These are phyloP conservation scores for Talaromyces amestolkiae DNA, from an alignment of 2,329 filamentous ascomycete genomes.

Conservation along the genomic window DNA sequence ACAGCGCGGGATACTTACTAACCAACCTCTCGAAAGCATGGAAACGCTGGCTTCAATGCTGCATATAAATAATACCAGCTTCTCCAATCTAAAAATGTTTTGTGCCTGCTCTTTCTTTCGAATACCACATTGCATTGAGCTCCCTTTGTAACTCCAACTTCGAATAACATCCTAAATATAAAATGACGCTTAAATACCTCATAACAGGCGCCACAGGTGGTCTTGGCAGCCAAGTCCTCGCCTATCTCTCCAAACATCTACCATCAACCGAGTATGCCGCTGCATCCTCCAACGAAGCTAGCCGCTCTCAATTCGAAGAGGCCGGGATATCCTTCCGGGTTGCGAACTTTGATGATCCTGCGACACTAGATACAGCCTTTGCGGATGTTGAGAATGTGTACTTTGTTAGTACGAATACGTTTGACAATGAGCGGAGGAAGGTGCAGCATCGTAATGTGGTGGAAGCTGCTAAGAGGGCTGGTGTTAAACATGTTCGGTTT, in stretches of 20 bases:
- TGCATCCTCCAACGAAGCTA: slow-evolving; percentile 49
- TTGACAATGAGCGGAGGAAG: slow-evolving; percentile 48
- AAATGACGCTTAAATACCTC: slow-evolving; percentile 39
- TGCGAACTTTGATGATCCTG: slow-evolving; percentile 52
- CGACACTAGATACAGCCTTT: slow-evolving; percentile 50
- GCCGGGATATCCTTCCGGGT: slow-evolving; percentile 51
- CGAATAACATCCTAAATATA: not conserved
- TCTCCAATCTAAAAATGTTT: not conserved
- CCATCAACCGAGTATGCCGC: slow-evolving; percentile 49
- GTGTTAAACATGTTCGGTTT: slow-evolving; percentile 50
- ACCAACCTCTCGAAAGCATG: not conserved
- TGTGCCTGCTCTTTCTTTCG: not conserved
- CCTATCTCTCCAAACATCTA: slow-evolving; percentile 35
- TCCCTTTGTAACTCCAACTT: not conserved
- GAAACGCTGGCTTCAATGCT: not conserved
- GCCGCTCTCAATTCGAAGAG: slow-evolving; percentile 38
- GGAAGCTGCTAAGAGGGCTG: slow-evolving; percentile 52
- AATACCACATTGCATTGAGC: not conserved
- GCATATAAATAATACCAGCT: not conserved
- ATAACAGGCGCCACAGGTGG: slow-evolving; percentile 40
- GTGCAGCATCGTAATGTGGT: slow-evolving; percentile 52
- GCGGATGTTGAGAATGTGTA: slow-evolving; percentile 54
- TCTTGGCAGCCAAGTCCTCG: slow-evolving; percentile 35
- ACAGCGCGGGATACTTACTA: slow-evolving; percentile 11
- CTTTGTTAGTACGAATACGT: slow-evolving; percentile 56